Conservation (phyloP, 495 filamentous ascomycete genomes). For the Penicillium manginii region DNA sequence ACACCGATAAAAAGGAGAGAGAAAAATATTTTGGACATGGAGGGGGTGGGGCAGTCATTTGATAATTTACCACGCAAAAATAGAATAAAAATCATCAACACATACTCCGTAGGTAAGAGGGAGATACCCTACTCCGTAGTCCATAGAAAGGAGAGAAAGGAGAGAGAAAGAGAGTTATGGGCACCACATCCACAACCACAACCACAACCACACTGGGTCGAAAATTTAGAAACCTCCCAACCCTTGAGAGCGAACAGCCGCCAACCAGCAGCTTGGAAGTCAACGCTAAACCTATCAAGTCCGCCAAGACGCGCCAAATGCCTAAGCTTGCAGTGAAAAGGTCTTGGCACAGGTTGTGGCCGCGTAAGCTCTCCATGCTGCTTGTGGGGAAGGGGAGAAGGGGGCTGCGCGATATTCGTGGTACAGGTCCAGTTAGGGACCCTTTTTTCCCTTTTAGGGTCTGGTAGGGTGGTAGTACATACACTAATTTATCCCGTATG, state of each 20-base stretch:
- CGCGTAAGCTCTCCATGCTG: conserved; percentile 32
- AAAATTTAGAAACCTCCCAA: background rate
- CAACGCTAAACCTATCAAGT: background rate
- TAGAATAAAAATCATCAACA: conserved; percentile 3
- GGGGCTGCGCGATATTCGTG: conserved; percentile 11
- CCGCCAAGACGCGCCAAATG: conserved; percentile 34
- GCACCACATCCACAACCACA: too few species aligned
- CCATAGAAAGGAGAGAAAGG: background rate
- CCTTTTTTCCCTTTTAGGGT: conserved; percentile 12
- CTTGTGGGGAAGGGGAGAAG: conserved; percentile 19
- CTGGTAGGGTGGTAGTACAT: background rate
- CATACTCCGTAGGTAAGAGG: too few species aligned
- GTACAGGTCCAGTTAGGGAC: conserved; percentile 3
- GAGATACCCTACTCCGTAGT: background rate
- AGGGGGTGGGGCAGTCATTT: background rate
- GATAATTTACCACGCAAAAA: conserved; percentile 12
- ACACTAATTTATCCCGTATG: background rate
- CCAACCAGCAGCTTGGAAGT: background rate
- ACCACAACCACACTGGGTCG: background rate
- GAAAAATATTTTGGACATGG: background rate
- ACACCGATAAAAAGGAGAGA: background rate
- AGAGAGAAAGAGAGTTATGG: conserved; percentile 11
- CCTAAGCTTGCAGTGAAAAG: conserved; percentile 33
- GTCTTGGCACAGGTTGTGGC: conserved; percentile 33
- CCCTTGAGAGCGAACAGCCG: conserved; percentile 3